Evolutionary conservation across 495 filamentous ascomycete species (phyloP).

Genomic region (Aspergillus sclerotiicarbonarius): DNA sequence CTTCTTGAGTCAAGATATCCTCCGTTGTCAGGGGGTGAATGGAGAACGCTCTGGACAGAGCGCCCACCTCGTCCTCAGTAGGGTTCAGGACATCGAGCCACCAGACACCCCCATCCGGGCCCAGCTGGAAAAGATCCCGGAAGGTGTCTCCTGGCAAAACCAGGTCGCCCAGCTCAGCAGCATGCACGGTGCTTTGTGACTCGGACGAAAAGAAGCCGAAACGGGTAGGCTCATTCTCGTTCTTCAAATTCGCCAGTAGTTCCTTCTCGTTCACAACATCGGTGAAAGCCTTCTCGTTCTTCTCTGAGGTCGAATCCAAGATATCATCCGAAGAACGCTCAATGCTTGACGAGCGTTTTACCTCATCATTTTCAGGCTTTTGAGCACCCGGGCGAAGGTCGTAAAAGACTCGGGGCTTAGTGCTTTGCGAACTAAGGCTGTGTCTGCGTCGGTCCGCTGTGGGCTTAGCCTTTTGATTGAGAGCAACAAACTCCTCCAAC

Average conservation of each 20-base stretch:
- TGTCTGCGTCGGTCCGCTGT: conserved; percentile 42
- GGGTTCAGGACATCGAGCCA: conserved; percentile 94
- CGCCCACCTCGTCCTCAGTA: conserved; percentile 81
- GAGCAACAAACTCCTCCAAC: conserved; percentile 78
- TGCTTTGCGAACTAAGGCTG: conserved; percentile 52
- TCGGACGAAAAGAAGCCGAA: conserved; percentile 97
- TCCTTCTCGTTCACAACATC: conserved; percentile 35
- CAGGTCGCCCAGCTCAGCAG: conserved; percentile 80
- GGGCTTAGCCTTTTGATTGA: conserved; percentile 48
- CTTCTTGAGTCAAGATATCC: conserved; percentile 91
- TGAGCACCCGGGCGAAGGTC: conserved; percentile 54
- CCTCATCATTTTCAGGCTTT: conserved; percentile 23
- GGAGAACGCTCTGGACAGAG: conserved; percentile 86
- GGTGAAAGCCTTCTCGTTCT: conserved; percentile 23
- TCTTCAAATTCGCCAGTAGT: conserved; percentile 33
- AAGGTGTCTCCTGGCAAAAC: conserved; percentile 85
- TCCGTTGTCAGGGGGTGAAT: conserved; percentile 92
- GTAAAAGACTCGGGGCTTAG: conserved; percentile 56
- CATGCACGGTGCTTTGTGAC: conserved; percentile 85
- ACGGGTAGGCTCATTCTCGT: conserved; percentile 61
- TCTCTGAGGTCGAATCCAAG: conserved; percentile 17
- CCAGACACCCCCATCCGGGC: conserved; percentile 75
- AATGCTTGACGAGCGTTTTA: conserved; percentile 33
- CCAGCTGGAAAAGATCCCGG: conserved; percentile 81
- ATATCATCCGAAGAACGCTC: conserved; percentile 25